phyloP scores from a whole-genome alignment of 441 rosid genomes.

The Populus hybrid region DNA sequence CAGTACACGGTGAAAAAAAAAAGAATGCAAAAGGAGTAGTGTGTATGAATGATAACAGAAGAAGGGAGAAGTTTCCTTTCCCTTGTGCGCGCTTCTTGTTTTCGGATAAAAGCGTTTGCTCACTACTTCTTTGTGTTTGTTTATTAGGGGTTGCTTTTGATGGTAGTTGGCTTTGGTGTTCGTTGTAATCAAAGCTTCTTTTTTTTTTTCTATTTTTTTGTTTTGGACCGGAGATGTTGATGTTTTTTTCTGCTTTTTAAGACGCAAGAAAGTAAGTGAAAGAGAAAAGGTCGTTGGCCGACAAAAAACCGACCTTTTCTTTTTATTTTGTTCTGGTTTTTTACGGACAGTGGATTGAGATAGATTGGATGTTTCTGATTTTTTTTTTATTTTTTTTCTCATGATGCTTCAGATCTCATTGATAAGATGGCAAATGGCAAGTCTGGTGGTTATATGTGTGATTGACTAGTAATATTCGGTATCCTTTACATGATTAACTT shows the following conservation, averaged over 20 bases:
- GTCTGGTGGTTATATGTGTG: background rate
- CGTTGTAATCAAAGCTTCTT: background rate
- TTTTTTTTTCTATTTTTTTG: background rate
- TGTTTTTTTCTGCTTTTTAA: background rate
- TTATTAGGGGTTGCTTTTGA: background rate
- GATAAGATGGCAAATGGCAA: background rate
- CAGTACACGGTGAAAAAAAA: background rate
- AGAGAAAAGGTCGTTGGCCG: slow-evolving; percentile 15
- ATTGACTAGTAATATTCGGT: background rate
- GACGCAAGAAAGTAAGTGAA: background rate
- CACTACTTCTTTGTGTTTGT: background rate
- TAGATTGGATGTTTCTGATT: background rate
- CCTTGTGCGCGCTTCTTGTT: background rate
- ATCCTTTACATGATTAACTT: background rate
- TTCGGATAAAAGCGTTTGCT: background rate
- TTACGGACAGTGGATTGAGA: background rate
- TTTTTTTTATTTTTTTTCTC: background rate
- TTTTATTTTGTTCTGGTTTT: background rate
- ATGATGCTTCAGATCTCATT: background rate
- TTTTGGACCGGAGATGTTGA: background rate
- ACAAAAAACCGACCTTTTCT: slow-evolving; percentile 14
- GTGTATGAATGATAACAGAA: background rate
- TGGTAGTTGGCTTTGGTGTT: background rate
- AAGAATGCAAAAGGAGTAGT: background rate
- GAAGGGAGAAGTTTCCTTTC: background rate